Evolutionary conservation across 371 early-diverging fungal genomes (phyloP), one percentile per base, ranked within the genome.

Genomic region (Rhizomucor pusillus): DNA sequence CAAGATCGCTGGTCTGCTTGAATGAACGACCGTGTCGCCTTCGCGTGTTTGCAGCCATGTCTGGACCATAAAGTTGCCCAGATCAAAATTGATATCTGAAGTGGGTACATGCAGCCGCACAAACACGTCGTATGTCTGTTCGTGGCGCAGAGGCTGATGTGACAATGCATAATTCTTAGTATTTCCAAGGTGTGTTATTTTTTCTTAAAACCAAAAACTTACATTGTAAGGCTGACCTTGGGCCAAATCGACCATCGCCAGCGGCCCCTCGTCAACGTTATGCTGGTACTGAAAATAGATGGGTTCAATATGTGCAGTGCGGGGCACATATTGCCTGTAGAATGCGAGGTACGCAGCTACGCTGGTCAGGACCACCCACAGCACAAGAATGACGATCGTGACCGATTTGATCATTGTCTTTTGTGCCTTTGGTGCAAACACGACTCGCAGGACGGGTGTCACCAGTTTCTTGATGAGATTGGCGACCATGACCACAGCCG

Each of bases 41-140:
- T 73, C 63, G n/a, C 66, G 50, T 41, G 81, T 73, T 39, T 70
- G 67, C 34, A 93, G 66, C 25, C 84, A 79, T 43, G 91, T 71
- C 39, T 69, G 54, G n/a, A 94, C 81, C 94, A 95, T 94, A 65
- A 92, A 93, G 71, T 90, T 91, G 39, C 92, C 66, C 44, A 92
- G 63, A 16, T 79, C 75, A 49, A 87, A 80, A 64, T 95, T 95
- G 44, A 71, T 64, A 29, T 87, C 84, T 3, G 94, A 91, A 39
- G 85, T 85, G 12, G 96, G 95, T 20, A 92, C 90, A 56, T 79
- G 67, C 36, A 95, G 75, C 34, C 83, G 80, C 53, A 95, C 69
- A 2, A 81, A 80, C 7, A 95, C 76, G 33, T 82, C 80, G 69
- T 93, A 65, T 16, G 60, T 53, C 52, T 69, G 70, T 36, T 63